These are phyloP conservation scores for Marasmius sp. DNA, from an alignment of 1,284 basidiomycete genomes.

Conservation along the genomic window DNA sequence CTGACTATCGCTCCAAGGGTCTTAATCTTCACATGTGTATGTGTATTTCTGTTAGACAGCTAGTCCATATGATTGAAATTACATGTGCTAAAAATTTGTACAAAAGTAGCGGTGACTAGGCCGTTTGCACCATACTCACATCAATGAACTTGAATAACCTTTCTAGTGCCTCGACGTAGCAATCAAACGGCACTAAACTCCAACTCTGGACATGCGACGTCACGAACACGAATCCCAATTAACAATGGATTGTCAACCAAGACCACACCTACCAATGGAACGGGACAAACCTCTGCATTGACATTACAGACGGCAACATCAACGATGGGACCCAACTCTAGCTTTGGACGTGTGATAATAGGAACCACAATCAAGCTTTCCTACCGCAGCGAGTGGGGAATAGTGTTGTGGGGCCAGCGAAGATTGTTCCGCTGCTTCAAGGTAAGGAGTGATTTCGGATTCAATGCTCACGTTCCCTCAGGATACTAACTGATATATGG, in stretches of 20 bases:
- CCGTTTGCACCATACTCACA: too few relatives aligned
- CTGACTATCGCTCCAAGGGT: too few relatives aligned
- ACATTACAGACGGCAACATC: conserved; percentile 1
- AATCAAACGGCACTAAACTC: background rate
- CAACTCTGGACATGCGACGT: conserved; percentile 5
- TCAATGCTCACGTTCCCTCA: background rate
- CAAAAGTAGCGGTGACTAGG: too few relatives aligned
- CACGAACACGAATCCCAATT: conserved; percentile 1
- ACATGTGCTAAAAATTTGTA: too few relatives aligned
- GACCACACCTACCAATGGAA: conserved; percentile 6
- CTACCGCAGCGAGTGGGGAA: too few relatives aligned
- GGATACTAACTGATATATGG: background rate
- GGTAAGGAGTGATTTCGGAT: background rate
- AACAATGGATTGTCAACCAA: conserved; percentile 3
- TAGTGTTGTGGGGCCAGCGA: too few relatives aligned
- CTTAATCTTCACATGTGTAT: too few relatives aligned
- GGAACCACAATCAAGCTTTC: background rate
- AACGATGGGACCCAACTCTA: background rate
- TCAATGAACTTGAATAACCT: background rate
- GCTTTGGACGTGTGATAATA: background rate
- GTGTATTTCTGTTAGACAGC: too few relatives aligned
- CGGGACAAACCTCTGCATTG: conserved; percentile 13
- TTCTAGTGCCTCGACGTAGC: conserved; percentile 10
- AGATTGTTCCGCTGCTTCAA: too few relatives aligned
- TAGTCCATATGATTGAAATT: too few relatives aligned